Base-by-base conservation (phyloP, 164 flowering plant genomes). In the Stephania japonica region DNA sequence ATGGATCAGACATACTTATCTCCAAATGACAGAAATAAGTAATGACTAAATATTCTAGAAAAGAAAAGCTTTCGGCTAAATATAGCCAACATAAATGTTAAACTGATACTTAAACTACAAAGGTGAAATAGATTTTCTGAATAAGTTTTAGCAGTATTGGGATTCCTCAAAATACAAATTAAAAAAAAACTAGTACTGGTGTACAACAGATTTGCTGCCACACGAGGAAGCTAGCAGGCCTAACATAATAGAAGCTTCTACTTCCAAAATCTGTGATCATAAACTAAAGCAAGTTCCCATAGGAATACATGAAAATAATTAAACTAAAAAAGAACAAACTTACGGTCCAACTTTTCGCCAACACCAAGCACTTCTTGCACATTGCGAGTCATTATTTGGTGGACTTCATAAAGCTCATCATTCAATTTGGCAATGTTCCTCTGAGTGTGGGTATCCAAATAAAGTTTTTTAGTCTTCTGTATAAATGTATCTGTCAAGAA, bases 291-390 rank as follows among this genome's bases (percentile, higher is more conserved):
- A 80, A 87, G 6, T 16, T 56, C 62, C 21, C n/a, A 16, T 56
- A 2, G 19, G 62, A 56, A 5, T 56, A 16, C 6, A 56, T 16
- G 62, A 56, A 56, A 32, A 56, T 7, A 56, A 19, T 19, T 3
- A 56, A 19, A 4, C 7, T 16, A n/a, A 19, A 16, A 56, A 56
- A 53, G 24, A 19, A 12, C 13, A 14, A 70, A 77, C 95, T 89
- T 87, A 90, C 98, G 95, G 76, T 93, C 95, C 83, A 93, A 77
- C 75, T 93, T 91, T 88, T 93, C 98, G 76, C 98, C 98, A 79
- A 93, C 98, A 72, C 98, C 98, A 78, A 93, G 95, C 74, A 93
- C 98, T 80, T 93, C 98, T 81, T 93, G 98, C 7, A 93, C 97
- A 86, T 93, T 93, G 65, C 97, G 95, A 67, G 98, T 93, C 98